Base-by-base conservation (phyloP, 169 alveolate genomes). In the Theileria parva region DNA sequence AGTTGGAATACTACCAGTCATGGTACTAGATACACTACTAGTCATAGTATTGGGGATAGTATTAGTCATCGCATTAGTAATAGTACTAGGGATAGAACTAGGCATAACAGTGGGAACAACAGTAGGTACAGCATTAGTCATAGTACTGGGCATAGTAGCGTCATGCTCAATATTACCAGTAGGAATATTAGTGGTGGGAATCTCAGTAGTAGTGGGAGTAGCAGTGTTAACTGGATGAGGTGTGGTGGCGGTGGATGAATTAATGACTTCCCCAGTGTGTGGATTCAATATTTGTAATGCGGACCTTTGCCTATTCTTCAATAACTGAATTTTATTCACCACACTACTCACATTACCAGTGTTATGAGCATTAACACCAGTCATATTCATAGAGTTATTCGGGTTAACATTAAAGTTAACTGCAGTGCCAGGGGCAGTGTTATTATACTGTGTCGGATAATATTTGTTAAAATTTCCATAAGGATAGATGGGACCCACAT, bases 201-300 rank as follows among this genome's bases (percentile, higher is more conserved):
- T 53, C 1, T 19, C 61, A 19, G 28, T 19, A 19, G 6, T 7
- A 19, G 15, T 19, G 66, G 66, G 13, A 17, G 66, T 8, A 25
- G 15, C 27, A 9, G 66, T 25, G 15, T 19, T 57, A 19, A 7
- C 7, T 19, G 28, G 28, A 2, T 53, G 28, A 2, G 37, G 2
- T 25, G 66, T 21, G 61, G 61, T 25, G 30, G 17, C 44, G 15
- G 53, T 57, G 3, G 51, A 74, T 17, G 71, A 34, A 48, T 81
- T 81, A 50, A 81, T 64, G 17, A 81, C 88, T 37, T 81, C 88
- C 0, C 88, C 88, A 28, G 88, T 81, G 51, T 68, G 60, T 23
- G 88, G 88, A 48, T 81, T 73, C 0, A 68, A 34, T 21, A 81
- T 81, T 68, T 81, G 88, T 28, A 81, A 65, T 21, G 88, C 88